Conservation (phyloP, 352 stramenopile species). For the Globisporangium barbulae region DNA sequence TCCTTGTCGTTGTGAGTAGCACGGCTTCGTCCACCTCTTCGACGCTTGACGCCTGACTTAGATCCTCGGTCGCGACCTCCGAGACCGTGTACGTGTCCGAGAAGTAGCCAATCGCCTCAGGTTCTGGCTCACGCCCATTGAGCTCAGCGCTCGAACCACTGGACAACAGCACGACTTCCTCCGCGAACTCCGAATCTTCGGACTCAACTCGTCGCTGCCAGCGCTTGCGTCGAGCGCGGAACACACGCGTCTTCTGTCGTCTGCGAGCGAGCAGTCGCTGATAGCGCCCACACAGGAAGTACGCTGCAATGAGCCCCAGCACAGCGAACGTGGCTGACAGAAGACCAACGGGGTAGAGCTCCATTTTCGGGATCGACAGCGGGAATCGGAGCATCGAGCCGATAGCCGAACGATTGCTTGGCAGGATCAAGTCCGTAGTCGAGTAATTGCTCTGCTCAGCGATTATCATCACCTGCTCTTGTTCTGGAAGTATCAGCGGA, state of each 20-base stretch:
- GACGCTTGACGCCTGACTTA: neutral
- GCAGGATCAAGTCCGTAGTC: neutral
- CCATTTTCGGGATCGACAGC: constrained; percentile 4
- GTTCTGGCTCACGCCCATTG: constrained; percentile 14
- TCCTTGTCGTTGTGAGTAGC: neutral
- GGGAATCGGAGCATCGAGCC: neutral
- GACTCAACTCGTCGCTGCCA: constrained; percentile 24
- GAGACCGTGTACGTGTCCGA: constrained; percentile 4
- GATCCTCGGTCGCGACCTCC: neutral
- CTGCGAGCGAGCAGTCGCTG: constrained; percentile 14
- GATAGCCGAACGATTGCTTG: neutral
- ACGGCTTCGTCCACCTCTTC: constrained; percentile 3
- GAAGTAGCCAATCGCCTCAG: constrained; percentile 10
- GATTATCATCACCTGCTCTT: neutral
- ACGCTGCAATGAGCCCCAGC: constrained; percentile 22
- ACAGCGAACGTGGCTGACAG: constrained; percentile 9
- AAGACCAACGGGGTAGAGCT: constrained; percentile 5
- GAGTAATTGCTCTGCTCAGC: neutral
- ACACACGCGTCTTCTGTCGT: constrained; percentile 7
- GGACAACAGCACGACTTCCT: constrained; percentile 45
- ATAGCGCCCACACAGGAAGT: constrained; percentile 28
- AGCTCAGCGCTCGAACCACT: neutral
- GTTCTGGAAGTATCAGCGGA: too few relatives aligned
- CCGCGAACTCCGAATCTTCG: constrained; percentile 24
- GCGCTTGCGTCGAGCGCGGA: constrained; percentile 22